Percentiles rank a stretch among this genome's conserved stretches.
These are phyloP conservation scores for Eremothecium sinecaudum DNA, from an alignment of 1,139 yeast genomes.

Conservation along the genomic window DNA sequence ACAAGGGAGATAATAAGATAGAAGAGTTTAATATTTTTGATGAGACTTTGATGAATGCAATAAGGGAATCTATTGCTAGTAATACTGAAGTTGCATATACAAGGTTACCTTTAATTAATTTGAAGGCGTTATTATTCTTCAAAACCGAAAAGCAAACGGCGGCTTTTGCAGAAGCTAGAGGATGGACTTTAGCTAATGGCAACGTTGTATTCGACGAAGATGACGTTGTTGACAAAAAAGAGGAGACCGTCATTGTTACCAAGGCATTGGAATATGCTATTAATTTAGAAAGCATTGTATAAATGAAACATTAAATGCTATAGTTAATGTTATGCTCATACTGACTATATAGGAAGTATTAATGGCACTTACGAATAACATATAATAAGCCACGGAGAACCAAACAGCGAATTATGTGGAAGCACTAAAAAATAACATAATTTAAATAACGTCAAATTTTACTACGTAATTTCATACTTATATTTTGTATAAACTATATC, in stretches of 20 bases:
- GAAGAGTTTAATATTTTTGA: constrained; percentile 53
- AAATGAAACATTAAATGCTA: too few species aligned
- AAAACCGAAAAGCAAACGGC: constrained; percentile 60
- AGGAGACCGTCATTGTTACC: constrained; percentile 18
- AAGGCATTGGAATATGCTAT: constrained; percentile 28
- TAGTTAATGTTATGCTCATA: too few species aligned
- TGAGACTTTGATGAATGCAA: constrained; percentile 59
- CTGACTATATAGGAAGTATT: too few species aligned
- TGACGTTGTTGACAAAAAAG: constrained; percentile 14
- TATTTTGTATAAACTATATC: too few species aligned
- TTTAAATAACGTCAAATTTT: too few species aligned
- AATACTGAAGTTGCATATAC: constrained; percentile 75
- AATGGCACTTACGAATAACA: too few species aligned
- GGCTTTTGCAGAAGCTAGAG: constrained; percentile 46
- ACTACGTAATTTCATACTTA: too few species aligned
- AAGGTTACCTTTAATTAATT: constrained; percentile 69
- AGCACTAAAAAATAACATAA: too few species aligned
- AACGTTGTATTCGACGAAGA: constrained; percentile 46
- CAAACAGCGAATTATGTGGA: too few species aligned
- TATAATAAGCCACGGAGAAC: too few species aligned
- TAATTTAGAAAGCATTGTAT: constrained; percentile 29
- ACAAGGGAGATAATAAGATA: constrained; percentile 26
- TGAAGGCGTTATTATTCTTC: constrained; percentile 70
- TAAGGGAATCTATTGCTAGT: constrained; percentile 79
- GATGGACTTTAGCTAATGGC: constrained; percentile 58